These are phyloP conservation scores for Monascus ruber DNA, from an alignment of 2,329 filamentous ascomycete species.

Conservation along the genomic window DNA sequence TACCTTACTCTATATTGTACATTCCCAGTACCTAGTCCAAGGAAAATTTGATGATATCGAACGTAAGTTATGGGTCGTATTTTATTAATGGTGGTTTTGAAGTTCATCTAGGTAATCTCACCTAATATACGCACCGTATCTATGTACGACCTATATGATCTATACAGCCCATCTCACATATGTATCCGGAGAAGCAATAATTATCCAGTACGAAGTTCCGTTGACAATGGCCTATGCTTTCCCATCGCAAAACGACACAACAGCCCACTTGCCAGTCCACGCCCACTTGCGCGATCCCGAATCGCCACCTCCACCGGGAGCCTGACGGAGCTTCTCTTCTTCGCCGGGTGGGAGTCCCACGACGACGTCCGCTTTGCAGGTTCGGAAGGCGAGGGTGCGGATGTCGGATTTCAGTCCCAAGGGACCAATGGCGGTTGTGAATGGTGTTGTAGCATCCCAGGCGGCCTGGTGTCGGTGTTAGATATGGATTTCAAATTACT, in stretches of 20 bases:
- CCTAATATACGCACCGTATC: too few species aligned
- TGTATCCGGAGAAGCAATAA: not conserved
- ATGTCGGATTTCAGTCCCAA: conserved; percentile 71
- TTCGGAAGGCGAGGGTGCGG: conserved; percentile 75
- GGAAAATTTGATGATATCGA: too few species aligned
- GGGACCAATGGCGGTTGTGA: conserved; percentile 72
- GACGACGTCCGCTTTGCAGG: conserved; percentile 93
- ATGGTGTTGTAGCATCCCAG: conserved; percentile 84
- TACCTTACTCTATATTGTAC: too few species aligned
- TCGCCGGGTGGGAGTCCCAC: conserved; percentile 72
- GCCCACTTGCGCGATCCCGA: conserved; percentile 70
- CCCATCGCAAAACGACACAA: conserved; percentile 73
- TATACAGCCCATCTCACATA: not conserved
- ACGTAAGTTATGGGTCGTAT: too few species aligned
- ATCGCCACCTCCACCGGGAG: conserved; percentile 60
- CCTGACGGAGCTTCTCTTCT: conserved; percentile 65
- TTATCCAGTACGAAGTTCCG: not conserved
- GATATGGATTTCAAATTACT: not conserved
- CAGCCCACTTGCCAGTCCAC: conserved; percentile 93
- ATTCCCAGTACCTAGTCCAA: too few species aligned
- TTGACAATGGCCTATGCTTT: conserved; percentile 31
- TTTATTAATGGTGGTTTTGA: too few species aligned
- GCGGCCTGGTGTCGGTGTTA: conserved; percentile 39
- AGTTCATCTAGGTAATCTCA: too few species aligned
- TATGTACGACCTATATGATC: not conserved